Evolutionary conservation across 306 rosid species (phyloP).

Genomic region (Begonia peltatifolia): DNA sequence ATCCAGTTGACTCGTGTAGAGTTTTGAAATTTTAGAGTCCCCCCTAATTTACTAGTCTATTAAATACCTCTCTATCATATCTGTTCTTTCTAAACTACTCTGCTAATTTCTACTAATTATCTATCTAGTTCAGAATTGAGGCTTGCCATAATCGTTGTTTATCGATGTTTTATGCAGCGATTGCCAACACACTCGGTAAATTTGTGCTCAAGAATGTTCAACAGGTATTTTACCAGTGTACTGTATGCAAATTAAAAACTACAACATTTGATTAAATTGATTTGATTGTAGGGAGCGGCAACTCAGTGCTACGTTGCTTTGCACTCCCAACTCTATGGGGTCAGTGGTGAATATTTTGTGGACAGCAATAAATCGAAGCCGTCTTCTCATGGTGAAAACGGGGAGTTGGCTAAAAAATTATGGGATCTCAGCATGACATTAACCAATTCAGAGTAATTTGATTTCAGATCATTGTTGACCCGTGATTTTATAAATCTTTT

Average conservation of each 20-base stretch:
- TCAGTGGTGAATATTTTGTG: conserved; percentile 28
- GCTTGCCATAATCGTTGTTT: too few relatives aligned
- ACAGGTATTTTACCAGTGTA: conserved; percentile 32
- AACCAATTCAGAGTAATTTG: neutral
- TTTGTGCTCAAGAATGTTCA: conserved; percentile 41
- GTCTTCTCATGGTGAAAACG: conserved; percentile 15
- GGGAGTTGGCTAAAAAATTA: conserved; percentile 23
- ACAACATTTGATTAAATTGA: neutral
- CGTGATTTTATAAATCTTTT: too few relatives aligned
- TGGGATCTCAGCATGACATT: conserved; percentile 31
- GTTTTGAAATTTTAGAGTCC: too few relatives aligned
- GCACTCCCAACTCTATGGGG: conserved; percentile 27
- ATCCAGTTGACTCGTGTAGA: too few relatives aligned
- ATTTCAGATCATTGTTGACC: too few relatives aligned
- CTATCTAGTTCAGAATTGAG: too few relatives aligned
- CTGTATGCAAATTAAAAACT: too few relatives aligned
- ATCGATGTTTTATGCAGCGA: conserved; percentile 28
- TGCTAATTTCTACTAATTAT: too few relatives aligned
- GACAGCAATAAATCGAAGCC: conserved; percentile 23
- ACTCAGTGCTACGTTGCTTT: conserved; percentile 35
- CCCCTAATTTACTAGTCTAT: too few relatives aligned
- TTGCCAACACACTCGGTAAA: conserved; percentile 31
- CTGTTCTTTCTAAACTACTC: too few relatives aligned
- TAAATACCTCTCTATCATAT: too few relatives aligned
- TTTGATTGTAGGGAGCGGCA: conserved; percentile 29